phyloP scores from a whole-genome alignment of 2,329 filamentous ascomycete species.

The Xylaria sp. region DNA sequence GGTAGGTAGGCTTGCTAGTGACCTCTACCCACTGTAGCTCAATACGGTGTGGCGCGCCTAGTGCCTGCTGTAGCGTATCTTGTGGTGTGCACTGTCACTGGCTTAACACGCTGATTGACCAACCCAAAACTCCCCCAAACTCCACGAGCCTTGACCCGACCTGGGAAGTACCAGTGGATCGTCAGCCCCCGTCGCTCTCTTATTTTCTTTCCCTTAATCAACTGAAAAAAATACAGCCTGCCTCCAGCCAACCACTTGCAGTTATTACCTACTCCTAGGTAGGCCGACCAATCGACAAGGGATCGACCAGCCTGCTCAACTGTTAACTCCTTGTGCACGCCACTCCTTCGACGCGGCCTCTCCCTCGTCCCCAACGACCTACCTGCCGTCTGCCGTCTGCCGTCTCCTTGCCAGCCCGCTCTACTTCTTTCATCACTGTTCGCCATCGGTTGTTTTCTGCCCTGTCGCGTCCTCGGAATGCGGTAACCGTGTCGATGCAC shows the following conservation, averaged over 20 bases:
- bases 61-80: not conserved
- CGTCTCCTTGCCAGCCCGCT: constrained; percentile 14
- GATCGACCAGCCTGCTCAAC: constrained; percentile 31
- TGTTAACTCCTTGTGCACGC: constrained; percentile 19
- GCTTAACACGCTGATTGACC: constrained; percentile 12
- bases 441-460: constrained; percentile 39
- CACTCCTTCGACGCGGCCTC: constrained; percentile 24
- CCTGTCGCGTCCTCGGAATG: constrained; percentile 59
- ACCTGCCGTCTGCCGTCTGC: constrained; percentile 21
- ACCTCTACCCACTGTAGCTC: not conserved
- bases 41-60: not conserved
- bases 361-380: constrained; percentile 14
- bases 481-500: constrained; percentile 65
- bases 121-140: constrained; percentile 7
- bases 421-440: constrained; percentile 14
- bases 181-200: constrained; percentile 36
- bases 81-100: constrained; percentile 23
- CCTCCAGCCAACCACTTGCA: constrained; percentile 23
- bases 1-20: not conserved
- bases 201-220: constrained; percentile 38
- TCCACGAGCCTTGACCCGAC: constrained; percentile 34
- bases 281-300: constrained; percentile 34
- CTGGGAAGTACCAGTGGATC: constrained; percentile 39
- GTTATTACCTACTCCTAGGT: constrained; percentile 9
- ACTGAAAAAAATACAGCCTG: constrained; percentile 24